Base-by-base conservation (phyloP, 805 yeast species). In the Suhomyces sp. region DNA sequence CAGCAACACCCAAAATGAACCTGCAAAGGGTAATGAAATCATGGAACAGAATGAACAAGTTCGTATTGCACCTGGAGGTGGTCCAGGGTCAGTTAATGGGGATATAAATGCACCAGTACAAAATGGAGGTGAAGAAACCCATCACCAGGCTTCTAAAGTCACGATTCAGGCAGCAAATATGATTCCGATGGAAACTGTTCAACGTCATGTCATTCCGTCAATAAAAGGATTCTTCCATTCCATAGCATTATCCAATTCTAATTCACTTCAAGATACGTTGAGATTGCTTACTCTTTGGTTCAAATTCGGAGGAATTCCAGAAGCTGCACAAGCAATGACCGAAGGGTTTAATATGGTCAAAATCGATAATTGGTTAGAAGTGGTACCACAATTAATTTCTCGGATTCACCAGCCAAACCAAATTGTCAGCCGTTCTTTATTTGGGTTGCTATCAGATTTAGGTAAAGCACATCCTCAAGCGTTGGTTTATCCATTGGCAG, bases 391-490 rank as follows among this genome's bases (percentile, higher is more conserved):
- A 60, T 70, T 93, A 49, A 91, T 93, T 45, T 88, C 98, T 0
- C 84, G 97, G 43, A 91, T 93, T 47, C 98, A 95, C 56, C 98
- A 93, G 56, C 96, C 96, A 0, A 84, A 91, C 52, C 85, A 82
- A 32, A 74, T 77, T 15, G 96, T 93, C 11, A 80, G 95, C 43
- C 73, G 81, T 34, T 78, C 96, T 0, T 70, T 93, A 36, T 77
- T 87, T 46, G 85, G 90, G 0, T 65, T 93, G 22, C 67, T 93
- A 42, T 77, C 95, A 3, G 95, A 88, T 47, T 66, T 93, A 12
- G 98, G 98, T 25, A 83, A 85, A 47, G 91, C 91, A 1, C 98
- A 93, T 61, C 98, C 99, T 1, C 98, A 93, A 56, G 97, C 98
- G 0, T 73, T 93, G 50, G 91, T 93, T 5, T 91, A 88, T 54